These are phyloP conservation scores for Paecilomyces variotii DNA, from an alignment of 2,329 filamentous ascomycete species.

Conservation along the genomic window DNA sequence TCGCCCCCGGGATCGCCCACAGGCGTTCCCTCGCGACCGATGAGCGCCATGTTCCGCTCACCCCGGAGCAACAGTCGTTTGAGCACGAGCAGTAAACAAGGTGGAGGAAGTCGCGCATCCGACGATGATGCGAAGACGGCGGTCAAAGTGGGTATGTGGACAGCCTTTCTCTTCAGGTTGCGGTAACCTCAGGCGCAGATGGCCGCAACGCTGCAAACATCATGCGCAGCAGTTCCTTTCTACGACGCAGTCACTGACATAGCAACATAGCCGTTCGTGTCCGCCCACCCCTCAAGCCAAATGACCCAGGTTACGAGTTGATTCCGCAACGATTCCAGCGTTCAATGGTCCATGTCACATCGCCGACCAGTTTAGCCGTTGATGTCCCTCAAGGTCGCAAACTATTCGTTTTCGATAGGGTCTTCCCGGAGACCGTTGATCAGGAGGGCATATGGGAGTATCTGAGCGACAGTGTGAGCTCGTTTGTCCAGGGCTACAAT, in stretches of 20 bases:
- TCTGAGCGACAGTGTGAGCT: slow-evolving; percentile 76
- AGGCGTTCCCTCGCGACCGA: slow-evolving; percentile 56
- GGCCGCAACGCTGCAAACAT: background rate
- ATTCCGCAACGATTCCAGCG: slow-evolving; percentile 93
- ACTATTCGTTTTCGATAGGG: slow-evolving; percentile 91
- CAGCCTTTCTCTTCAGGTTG: background rate
- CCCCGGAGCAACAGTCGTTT: slow-evolving; percentile 75
- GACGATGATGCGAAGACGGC: slow-evolving; percentile 87
- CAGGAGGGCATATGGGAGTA: slow-evolving; percentile 96
- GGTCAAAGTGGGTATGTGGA: slow-evolving; percentile 91
- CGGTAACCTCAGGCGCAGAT: background rate
- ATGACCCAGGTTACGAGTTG: slow-evolving; percentile 86
- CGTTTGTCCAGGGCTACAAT: slow-evolving; percentile 95
- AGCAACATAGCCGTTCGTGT: slow-evolving; percentile 69
- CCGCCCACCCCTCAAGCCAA: slow-evolving; percentile 72
- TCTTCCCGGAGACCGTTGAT: slow-evolving; percentile 73
- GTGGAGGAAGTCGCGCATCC: slow-evolving; percentile 70
- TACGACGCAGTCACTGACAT: slow-evolving; percentile 7
- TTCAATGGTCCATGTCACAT: slow-evolving; percentile 83
- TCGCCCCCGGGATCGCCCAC: slow-evolving; percentile 63
- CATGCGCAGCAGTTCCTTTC: background rate
- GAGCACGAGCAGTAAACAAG: slow-evolving; percentile 67
- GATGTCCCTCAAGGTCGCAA: slow-evolving; percentile 90
- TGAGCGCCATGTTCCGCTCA: slow-evolving; percentile 73
- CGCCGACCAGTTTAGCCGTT: slow-evolving; percentile 75